Percentiles rank a stretch among this genome's conserved stretches.
Conservation (phyloP, 75 land plant genomes). For the Larix kaempferi region DNA sequence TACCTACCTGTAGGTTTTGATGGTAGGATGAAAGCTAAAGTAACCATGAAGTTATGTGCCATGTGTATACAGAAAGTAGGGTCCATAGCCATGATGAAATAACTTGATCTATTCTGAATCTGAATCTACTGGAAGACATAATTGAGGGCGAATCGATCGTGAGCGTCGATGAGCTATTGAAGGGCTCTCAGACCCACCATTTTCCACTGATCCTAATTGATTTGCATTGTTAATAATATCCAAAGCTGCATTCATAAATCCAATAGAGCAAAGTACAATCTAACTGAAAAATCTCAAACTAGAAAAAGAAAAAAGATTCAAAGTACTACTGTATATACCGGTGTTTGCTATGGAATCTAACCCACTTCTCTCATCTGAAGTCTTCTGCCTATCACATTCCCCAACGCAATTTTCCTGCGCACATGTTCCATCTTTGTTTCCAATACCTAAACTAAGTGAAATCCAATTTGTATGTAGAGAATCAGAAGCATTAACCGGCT, state of each 20-base stretch:
- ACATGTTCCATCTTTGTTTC: not conserved
- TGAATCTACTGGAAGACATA: slow-evolving; percentile 3
- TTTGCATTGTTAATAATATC: not conserved
- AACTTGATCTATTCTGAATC: slow-evolving; percentile 4
- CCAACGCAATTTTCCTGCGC: not conserved
- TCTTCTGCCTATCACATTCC: not conserved
- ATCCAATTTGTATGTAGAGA: not conserved
- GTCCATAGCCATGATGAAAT: not conserved
- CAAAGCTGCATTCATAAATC: not conserved
- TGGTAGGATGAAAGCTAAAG: not conserved
- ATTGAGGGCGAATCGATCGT: not conserved
- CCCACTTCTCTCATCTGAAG: not conserved
- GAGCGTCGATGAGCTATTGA: not conserved
- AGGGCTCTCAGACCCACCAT: slow-evolving; percentile 1
- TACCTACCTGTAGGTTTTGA: not conserved
- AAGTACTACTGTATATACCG: not conserved
- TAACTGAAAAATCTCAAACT: not conserved
- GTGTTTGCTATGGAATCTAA: slow-evolving; percentile 1
- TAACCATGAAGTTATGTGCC: not conserved
- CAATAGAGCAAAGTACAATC: not conserved
- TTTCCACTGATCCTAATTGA: not conserved
- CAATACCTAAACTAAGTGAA: not conserved
- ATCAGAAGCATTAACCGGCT: not conserved
- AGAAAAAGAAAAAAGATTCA: not conserved
- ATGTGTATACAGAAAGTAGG: not conserved